Evolutionary conservation across 176 grass and related monocot species (phyloP).

Genomic region (sorghum (Sorghum bicolor)): DNA sequence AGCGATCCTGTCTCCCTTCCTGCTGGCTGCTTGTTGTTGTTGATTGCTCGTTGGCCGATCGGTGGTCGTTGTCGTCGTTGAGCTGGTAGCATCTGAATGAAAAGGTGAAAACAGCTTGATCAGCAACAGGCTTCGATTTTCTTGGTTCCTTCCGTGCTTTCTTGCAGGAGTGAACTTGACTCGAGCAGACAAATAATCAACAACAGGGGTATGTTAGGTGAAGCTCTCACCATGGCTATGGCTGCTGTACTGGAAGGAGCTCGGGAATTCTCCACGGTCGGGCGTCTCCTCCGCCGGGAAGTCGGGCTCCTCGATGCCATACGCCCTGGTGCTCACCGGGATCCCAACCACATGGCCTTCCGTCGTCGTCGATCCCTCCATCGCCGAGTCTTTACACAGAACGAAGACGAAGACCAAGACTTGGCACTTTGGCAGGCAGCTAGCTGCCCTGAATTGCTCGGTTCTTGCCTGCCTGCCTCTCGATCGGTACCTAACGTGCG

Average conservation of each 20-base stretch:
- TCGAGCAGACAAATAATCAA: background rate
- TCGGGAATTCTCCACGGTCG: constrained; percentile 13
- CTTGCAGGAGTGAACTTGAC: background rate
- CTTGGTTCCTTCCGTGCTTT: background rate
- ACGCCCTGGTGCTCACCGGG: constrained; percentile 56
- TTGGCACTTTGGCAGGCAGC: background rate
- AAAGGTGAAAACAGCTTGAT: background rate
- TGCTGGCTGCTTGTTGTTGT: background rate
- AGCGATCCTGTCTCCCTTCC: constrained; percentile 57
- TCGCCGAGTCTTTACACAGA: background rate
- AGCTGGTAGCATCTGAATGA: constrained; percentile 23
- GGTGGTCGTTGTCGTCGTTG: background rate
- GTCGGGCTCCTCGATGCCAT: constrained; percentile 57
- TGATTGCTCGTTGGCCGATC: constrained; percentile 41
- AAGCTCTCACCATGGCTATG: constrained; percentile 33
- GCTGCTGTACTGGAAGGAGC: constrained; percentile 18
- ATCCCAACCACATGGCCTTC: constrained; percentile 69
- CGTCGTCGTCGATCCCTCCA: constrained; percentile 28
- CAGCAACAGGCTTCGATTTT: background rate
- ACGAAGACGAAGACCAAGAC: background rate
- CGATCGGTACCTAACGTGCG: constrained; percentile 19
- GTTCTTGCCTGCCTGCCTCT: background rate
- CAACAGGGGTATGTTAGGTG: background rate
- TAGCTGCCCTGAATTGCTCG: background rate
- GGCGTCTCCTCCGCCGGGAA: constrained; percentile 38